These are phyloP conservation scores for Coemansia reversa DNA, from an alignment of 192 early-diverging fungal species.

Conservation along the genomic window DNA sequence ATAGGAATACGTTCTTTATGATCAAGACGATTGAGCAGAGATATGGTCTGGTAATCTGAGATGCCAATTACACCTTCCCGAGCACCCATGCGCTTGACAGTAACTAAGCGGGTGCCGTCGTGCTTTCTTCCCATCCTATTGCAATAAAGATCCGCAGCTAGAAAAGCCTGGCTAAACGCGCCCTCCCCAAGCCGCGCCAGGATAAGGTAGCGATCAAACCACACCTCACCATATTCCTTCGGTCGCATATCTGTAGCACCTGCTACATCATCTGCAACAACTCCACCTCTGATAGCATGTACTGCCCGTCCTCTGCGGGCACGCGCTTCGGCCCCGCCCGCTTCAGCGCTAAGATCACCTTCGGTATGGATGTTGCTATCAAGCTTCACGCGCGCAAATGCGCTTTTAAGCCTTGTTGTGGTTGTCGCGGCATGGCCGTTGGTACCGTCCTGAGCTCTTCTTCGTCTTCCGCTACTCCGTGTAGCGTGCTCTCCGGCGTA, in stretches of 20 bases:
- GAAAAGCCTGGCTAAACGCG: constrained; percentile 51
- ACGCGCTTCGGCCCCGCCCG: constrained; percentile 7
- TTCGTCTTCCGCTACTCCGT: constrained; percentile 2
- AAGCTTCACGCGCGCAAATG: constrained; percentile 41
- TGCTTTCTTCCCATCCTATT: constrained; percentile 44
- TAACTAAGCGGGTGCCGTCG: constrained; percentile 43
- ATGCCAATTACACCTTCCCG: constrained; percentile 45
- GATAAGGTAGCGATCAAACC: constrained; percentile 50
- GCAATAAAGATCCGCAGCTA: constrained; percentile 40
- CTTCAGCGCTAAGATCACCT: constrained; percentile 3
- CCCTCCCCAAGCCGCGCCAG: constrained; percentile 50
- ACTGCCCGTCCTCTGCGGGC: constrained; percentile 16
- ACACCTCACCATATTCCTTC: constrained; percentile 47
- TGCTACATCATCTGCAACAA: background rate
- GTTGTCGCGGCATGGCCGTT: background rate
- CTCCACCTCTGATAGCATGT: constrained; percentile 8
- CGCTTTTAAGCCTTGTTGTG: constrained; percentile 30
- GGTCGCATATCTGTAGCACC: constrained; percentile 21
- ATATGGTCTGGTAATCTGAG: constrained; percentile 44
- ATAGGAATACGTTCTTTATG: constrained; percentile 35
- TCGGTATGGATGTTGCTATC: constrained; percentile 14
- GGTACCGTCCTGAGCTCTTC: constrained; percentile 1
- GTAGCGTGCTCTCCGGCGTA: background rate
- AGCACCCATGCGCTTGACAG: constrained; percentile 45
- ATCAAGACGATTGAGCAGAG: constrained; percentile 46